Evolutionary conservation across 805 yeast species (phyloP).

Genomic region (Candida orba): DNA sequence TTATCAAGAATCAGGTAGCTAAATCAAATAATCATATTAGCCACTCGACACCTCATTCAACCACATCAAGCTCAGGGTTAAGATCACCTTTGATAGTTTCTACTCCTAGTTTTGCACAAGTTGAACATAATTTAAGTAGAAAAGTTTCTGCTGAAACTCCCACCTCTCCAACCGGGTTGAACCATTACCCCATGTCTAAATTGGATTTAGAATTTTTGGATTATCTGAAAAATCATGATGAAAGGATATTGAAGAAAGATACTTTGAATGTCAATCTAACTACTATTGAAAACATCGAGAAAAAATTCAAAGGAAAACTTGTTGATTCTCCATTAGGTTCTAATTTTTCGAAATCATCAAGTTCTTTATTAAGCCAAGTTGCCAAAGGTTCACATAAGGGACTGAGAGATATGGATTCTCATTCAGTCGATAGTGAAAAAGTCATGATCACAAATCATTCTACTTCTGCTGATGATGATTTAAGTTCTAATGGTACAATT

Average conservation of each 20-base stretch:
- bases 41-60: background rate
- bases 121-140: background rate
- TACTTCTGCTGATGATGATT: slow-evolving; percentile 9
- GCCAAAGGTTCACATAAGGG: slow-evolving; percentile 38
- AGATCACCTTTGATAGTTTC: background rate
- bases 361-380: slow-evolving; percentile 34
- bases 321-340: slow-evolving; percentile 52
- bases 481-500: slow-evolving; percentile 11
- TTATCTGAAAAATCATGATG: slow-evolving; percentile 47
- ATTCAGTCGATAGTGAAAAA: slow-evolving; percentile 25
- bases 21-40: background rate
- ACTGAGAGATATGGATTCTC: slow-evolving; percentile 28
- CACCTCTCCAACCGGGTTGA: background rate
- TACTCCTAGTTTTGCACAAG: background rate
- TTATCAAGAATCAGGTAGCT: slow-evolving; percentile 16
- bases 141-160: background rate
- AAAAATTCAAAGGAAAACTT: slow-evolving; percentile 46
- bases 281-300: slow-evolving; percentile 45
- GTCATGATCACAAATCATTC: slow-evolving; percentile 21
- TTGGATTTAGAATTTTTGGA: slow-evolving; percentile 55
- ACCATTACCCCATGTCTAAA: slow-evolving; percentile 35
- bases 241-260: slow-evolving; percentile 53
- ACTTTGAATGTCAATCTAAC: slow-evolving; percentile 40
- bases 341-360: slow-evolving; percentile 31
- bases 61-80: background rate